phyloP scores from a whole-genome alignment of 2,329 filamentous ascomycete genomes.

The Colletotrichum sp. region DNA sequence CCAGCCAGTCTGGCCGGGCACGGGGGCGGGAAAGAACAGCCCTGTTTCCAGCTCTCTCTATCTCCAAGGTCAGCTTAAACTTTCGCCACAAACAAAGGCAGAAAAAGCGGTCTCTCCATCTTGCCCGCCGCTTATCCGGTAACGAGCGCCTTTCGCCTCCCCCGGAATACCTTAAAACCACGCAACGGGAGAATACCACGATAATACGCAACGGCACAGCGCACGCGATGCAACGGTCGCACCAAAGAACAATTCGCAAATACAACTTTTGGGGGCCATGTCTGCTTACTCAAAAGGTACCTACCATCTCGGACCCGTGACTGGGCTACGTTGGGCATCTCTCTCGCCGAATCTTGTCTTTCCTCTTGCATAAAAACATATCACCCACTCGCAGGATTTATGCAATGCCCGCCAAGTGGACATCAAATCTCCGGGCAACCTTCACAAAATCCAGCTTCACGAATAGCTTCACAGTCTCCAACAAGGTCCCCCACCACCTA shows the following conservation, averaged over 20 bases:
- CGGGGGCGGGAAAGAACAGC: background rate
- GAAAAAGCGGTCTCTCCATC: background rate
- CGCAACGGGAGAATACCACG: background rate
- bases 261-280: background rate
- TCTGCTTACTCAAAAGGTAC: background rate
- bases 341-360: background rate
- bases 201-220: background rate
- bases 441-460: background rate
- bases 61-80: background rate
- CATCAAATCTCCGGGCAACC: background rate
- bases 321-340: background rate
- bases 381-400: background rate
- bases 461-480: background rate
- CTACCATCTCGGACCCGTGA: background rate
- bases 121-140: background rate
- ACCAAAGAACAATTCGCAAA: background rate
- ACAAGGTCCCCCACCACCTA: background rate
- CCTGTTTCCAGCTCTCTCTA: background rate
- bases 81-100: background rate
- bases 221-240: background rate
- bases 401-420: background rate
- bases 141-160: background rate
- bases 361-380: background rate
- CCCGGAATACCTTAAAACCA: background rate
- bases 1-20: background rate